Percentiles rank a stretch among this genome's conserved stretches.
Conservation (phyloP, 331 rosid species). For the Malus hybrid region DNA sequence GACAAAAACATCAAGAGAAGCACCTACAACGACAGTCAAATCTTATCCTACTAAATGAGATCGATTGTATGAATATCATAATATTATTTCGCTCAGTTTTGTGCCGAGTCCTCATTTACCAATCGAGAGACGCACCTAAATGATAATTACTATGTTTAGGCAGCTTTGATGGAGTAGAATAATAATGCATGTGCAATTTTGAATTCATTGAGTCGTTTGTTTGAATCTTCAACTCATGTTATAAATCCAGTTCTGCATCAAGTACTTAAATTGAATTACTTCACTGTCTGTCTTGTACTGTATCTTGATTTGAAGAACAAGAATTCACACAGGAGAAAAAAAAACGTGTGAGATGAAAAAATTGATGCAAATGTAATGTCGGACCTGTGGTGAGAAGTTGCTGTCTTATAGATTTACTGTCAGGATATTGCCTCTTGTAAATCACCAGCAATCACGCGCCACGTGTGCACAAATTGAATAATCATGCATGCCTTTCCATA, state of each 20-base stretch:
- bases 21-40: no score
- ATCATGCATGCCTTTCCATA: neutral
- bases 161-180: neutral
- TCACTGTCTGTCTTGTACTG: neutral
- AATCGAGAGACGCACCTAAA: no score
- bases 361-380: neutral
- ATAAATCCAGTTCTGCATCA: neutral
- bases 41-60: no score
- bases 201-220: neutral
- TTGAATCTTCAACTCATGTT: neutral
- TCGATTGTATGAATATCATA: no score
- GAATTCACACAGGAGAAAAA: no score
- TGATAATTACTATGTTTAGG: neutral
- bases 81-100: no score
- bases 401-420: conserved; percentile 7
- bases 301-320: neutral
- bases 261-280: neutral
- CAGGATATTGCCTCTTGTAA: conserved; percentile 4
- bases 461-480: neutral
- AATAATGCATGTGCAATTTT: neutral
- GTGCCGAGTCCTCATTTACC: no score
- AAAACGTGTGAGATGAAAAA: no score
- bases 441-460: conserved; percentile 7
- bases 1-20: no score
- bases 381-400: conserved; percentile 6